Conservation (phyloP, 305 asterid genomes). For the Solanum hybrid region DNA sequence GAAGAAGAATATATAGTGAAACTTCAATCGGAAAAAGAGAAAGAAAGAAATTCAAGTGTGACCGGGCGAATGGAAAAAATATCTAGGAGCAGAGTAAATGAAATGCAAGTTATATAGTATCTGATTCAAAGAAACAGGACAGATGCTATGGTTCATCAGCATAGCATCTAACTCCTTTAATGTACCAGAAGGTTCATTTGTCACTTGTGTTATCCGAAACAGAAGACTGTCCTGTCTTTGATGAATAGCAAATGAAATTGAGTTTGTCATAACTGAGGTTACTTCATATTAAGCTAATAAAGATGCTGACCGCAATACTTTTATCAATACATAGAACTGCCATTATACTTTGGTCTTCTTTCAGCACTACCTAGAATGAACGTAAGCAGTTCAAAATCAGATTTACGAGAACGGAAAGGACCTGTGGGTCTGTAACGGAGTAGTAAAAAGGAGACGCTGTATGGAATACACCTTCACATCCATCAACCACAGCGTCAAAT, state of each 20-base stretch:
- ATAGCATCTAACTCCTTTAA: background rate
- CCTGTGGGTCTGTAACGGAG: constrained; percentile 43
- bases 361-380: background rate
- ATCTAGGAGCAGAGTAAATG: background rate
- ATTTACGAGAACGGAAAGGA: background rate
- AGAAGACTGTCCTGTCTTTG: background rate
- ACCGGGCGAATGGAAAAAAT: background rate
- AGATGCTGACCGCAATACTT: background rate
- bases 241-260: background rate
- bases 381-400: background rate
- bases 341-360: background rate
- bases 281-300: background rate
- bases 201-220: background rate
- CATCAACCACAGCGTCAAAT: constrained; percentile 40
- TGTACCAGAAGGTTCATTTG: background rate
- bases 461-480: constrained; percentile 52
- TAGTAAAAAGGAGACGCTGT: constrained; percentile 57
- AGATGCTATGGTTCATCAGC: background rate
- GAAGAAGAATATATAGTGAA: background rate
- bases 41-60: background rate
- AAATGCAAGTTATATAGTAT: background rate
- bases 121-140: background rate
- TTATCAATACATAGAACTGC: background rate
- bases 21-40: background rate
- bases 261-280: background rate